phyloP scores from a whole-genome alignment of 2,329 filamentous ascomycete species.

The Arthrobotrys sphaeroides region DNA sequence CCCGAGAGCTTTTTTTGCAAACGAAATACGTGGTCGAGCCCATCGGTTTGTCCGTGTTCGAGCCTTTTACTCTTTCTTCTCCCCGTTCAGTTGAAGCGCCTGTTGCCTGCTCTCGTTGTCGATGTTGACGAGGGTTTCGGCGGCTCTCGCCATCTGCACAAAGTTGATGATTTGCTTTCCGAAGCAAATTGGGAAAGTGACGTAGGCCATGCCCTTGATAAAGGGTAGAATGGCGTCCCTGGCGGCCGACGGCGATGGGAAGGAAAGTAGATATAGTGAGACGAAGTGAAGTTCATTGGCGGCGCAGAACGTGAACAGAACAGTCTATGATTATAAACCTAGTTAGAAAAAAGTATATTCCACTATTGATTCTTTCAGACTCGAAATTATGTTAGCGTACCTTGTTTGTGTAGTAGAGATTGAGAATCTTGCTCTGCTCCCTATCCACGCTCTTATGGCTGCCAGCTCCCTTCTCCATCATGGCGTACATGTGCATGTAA shows the following conservation, averaged over 20 bases:
- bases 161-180: constrained; percentile 94
- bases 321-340: constrained; percentile 68
- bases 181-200: constrained; percentile 87
- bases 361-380: constrained; percentile 3
- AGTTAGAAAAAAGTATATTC: constrained; percentile 29
- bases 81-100: constrained; percentile 33
- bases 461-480: constrained; percentile 58
- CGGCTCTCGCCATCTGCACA: constrained; percentile 91
- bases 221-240: constrained; percentile 71
- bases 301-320: constrained; percentile 88
- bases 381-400: constrained; percentile 65
- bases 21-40: neutral
- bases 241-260: constrained; percentile 76
- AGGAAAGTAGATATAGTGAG: constrained; percentile 94
- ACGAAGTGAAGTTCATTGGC: constrained; percentile 98
- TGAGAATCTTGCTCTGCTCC: constrained; percentile 85
- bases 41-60: neutral
- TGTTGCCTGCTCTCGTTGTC: constrained; percentile 73
- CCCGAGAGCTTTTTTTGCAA: neutral
- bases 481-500: constrained; percentile 91
- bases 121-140: constrained; percentile 90
- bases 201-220: constrained; percentile 70
- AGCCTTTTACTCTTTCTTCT: constrained; percentile 35
- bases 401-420: constrained; percentile 97
- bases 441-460: constrained; percentile 95